These are phyloP conservation scores for Sanghuangporus baumii DNA, from an alignment of 1,284 basidiomycete genomes.

Conservation along the genomic window DNA sequence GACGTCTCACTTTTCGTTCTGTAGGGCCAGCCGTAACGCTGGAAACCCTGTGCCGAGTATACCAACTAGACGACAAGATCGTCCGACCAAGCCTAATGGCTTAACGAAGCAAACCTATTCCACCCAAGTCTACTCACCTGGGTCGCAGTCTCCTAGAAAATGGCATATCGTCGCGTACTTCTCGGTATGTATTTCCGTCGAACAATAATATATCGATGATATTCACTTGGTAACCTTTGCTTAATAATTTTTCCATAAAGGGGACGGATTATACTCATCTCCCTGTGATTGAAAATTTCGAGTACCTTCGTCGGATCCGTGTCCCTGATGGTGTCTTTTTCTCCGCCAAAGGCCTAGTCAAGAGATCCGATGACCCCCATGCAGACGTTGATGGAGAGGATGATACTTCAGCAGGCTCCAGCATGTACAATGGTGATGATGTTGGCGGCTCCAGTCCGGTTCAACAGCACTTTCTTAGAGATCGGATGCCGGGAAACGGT, in stretches of 20 bases:
- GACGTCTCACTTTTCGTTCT: conserved; percentile 14
- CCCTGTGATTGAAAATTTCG: conserved; percentile 63
- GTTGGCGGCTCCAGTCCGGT: conserved; percentile 12
- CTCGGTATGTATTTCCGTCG: conserved; percentile 43
- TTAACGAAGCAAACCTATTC: conserved; percentile 78
- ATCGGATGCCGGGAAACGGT: not conserved
- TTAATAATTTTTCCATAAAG: conserved; percentile 28
- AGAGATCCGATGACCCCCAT: conserved; percentile 29
- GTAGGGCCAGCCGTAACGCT: conserved; percentile 54
- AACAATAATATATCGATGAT: not conserved
- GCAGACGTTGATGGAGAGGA: conserved; percentile 18
- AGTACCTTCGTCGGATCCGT: conserved; percentile 56
- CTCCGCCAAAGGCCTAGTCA: conserved; percentile 44
- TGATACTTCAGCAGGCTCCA: conserved; percentile 10
- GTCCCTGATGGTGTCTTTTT: conserved; percentile 61
- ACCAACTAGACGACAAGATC: conserved; percentile 59
- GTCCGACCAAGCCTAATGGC: conserved; percentile 67
- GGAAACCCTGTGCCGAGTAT: conserved; percentile 51
- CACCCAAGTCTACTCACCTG: conserved; percentile 57
- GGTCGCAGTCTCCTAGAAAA: conserved; percentile 51
- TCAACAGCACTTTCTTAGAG: not conserved
- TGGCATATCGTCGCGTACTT: conserved; percentile 81
- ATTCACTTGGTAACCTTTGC: not conserved
- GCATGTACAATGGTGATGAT: conserved; percentile 7
- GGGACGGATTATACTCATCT: conserved; percentile 60